Evolutionary conservation across 2,329 filamentous ascomycete genomes (phyloP).

Genomic region (Pseudocercospora fijiensis): DNA sequence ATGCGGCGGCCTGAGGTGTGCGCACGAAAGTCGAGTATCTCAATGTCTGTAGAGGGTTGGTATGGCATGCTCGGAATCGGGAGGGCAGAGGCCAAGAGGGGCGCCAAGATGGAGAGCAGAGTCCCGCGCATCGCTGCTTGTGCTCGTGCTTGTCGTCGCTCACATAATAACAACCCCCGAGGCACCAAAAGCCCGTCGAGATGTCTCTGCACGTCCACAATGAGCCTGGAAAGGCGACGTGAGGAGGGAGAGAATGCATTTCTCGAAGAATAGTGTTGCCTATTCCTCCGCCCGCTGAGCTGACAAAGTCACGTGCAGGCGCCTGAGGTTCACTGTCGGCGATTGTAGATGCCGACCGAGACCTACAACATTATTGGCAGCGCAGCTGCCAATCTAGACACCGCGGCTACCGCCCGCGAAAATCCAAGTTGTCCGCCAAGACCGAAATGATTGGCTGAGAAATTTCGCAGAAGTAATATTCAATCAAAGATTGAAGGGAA

Average conservation of each 20-base stretch:
- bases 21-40: constrained; percentile 27
- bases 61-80: constrained; percentile 13
- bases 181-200: neutral
- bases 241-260: neutral
- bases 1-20: neutral
- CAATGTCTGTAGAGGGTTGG: constrained; percentile 10
- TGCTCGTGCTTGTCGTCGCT: neutral
- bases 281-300: neutral
- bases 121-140: constrained; percentile 27
- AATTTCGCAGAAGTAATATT: no score
- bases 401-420: no score
- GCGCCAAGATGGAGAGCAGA: constrained; percentile 33
- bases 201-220: neutral
- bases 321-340: neutral
- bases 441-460: no score
- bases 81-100: constrained; percentile 18
- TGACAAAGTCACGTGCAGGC: neutral
- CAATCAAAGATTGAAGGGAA: no score
- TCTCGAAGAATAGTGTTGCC: constrained; percentile 1
- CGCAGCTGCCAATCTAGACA: no score
- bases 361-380: neutral
- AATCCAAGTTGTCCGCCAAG: no score
- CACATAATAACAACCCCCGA: constrained; percentile 15
- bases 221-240: neutral
- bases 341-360: neutral